Conservation (phyloP, 108 stramenopile species). For the Parietichytrium sp. region DNA sequence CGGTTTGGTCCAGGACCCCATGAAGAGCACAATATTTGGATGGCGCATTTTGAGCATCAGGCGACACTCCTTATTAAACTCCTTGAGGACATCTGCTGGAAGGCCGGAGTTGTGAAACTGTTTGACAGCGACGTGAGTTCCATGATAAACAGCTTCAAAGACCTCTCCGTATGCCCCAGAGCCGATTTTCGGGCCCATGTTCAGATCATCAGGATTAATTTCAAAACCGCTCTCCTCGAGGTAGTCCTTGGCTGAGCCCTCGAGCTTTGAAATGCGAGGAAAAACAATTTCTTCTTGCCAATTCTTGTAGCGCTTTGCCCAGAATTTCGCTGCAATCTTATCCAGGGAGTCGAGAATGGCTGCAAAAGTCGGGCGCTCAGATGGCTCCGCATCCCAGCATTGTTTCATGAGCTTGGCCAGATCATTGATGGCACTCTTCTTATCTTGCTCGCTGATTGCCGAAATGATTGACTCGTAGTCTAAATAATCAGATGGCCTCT, state of each 20-base stretch:
- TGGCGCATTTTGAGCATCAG: constrained; percentile 47
- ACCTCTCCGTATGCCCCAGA: constrained; percentile 18
- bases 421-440: neutral
- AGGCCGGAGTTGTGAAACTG: neutral
- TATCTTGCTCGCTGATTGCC: too few relatives aligned
- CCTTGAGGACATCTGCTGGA: neutral
- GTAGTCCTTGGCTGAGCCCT: neutral
- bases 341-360: neutral
- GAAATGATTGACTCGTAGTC: too few relatives aligned
- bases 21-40: constrained; percentile 54
- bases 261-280: neutral
- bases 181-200: constrained; percentile 18
- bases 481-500: neutral
- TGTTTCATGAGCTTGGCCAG: neutral
- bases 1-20: constrained; percentile 44
- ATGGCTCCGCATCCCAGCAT: neutral
- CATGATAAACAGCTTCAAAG: neutral
- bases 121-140: constrained; percentile 19
- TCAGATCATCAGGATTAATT: neutral
- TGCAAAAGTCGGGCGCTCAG: neutral
- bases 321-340: neutral
- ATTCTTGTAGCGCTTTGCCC: neutral
- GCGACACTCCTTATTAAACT: constrained; percentile 44
- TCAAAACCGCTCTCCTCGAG: neutral
- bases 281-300: constrained; percentile 10